phyloP scores from a whole-genome alignment of 345 rosid species.

The Isatis tinctoria region DNA sequence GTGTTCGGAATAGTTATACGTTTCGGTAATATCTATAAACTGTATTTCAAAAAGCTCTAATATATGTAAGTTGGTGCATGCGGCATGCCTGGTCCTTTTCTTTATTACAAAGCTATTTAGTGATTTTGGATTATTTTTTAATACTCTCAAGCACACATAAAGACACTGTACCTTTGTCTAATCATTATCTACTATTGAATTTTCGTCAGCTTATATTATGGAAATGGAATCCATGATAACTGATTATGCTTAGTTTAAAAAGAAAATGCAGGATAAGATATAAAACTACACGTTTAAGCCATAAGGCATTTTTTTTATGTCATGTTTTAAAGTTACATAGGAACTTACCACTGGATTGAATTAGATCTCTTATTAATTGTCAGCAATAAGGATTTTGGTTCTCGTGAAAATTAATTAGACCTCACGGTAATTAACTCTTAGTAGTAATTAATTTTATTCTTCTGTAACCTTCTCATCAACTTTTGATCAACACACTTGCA shows the following conservation, averaged over 20 bases:
- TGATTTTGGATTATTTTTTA: neutral
- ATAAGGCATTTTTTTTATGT: neutral
- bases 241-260: neutral
- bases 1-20: slow-evolving; percentile 22
- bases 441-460: neutral
- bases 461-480: neutral
- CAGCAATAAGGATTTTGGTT: slow-evolving; percentile 12
- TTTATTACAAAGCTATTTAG: neutral
- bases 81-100: slow-evolving; percentile 13
- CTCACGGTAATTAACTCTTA: neutral
- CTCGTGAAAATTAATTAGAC: slow-evolving; percentile 21
- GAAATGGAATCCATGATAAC: slow-evolving; percentile 20
- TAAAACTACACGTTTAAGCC: slow-evolving; percentile 25
- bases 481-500: neutral
- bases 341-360: neutral
- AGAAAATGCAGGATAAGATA: slow-evolving; percentile 1
- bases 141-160: slow-evolving; percentile 4
- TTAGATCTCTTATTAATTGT: neutral
- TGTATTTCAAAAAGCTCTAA: neutral
- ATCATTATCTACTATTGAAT: slow-evolving; percentile 21
- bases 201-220: slow-evolving; percentile 28
- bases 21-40: slow-evolving; percentile 14
- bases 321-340: neutral
- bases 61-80: slow-evolving; percentile 25
- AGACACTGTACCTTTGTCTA: slow-evolving; percentile 6